Evolutionary conservation across 495 filamentous ascomycete genomes (phyloP).

Genomic region (Penicillium herquei): DNA sequence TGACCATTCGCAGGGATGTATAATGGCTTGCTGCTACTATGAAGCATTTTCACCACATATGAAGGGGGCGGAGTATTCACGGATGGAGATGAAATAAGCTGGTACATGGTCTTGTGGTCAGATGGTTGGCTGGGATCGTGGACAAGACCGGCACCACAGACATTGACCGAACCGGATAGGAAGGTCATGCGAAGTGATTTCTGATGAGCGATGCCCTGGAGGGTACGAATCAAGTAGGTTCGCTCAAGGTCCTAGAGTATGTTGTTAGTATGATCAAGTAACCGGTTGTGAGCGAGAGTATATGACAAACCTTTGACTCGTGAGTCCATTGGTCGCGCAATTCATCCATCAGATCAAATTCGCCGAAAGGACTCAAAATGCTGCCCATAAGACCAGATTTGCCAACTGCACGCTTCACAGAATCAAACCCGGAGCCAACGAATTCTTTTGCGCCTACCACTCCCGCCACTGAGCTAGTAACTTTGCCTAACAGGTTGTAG

Average conservation of each 20-base stretch:
- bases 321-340: constrained; percentile 97
- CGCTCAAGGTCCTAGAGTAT: constrained; percentile 75
- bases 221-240: constrained; percentile 92
- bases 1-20: constrained; percentile 92
- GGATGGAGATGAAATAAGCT: constrained; percentile 87
- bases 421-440: constrained; percentile 85
- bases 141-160: constrained; percentile 87
- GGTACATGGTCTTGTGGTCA: constrained; percentile 99
- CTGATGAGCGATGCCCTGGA: constrained; percentile 91
- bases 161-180: constrained; percentile 87
- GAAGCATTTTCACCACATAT: constrained; percentile 88
- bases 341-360: constrained; percentile 92
- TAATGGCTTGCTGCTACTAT: constrained; percentile 78
- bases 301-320: constrained; percentile 69
- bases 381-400: constrained; percentile 93
- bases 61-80: constrained; percentile 81
- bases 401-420: constrained; percentile 93
- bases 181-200: constrained; percentile 96
- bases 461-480: constrained; percentile 88
- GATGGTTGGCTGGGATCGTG: constrained; percentile 88
- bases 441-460: constrained; percentile 92
- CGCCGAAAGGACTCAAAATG: constrained; percentile 94
- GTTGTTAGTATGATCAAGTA: constrained; percentile 6
- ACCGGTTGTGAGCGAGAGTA: too few species aligned
- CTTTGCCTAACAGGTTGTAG: constrained; percentile 92